Conservation (phyloP, 345 rosid species). For the Excoecaria cochinchinensis region DNA sequence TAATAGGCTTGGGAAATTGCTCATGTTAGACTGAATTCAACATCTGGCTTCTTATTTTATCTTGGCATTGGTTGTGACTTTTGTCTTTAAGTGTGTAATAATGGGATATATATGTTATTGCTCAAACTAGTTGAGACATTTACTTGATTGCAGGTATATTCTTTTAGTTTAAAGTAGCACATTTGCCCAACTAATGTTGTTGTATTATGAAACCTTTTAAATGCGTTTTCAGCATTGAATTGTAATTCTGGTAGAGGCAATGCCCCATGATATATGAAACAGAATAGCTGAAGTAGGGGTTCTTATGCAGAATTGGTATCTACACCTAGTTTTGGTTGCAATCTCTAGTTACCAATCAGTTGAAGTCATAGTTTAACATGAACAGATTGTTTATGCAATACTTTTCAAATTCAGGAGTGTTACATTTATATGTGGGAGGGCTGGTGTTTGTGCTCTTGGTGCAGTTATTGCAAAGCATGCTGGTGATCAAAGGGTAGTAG, state of each 20-base stretch:
- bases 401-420: slow-evolving; percentile 35
- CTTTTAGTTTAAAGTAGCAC: background rate
- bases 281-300: background rate
- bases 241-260: background rate
- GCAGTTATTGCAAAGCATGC: slow-evolving; percentile 63
- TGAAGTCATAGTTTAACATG: background rate
- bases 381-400: background rate
- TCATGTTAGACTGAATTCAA: background rate
- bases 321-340: background rate
- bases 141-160: background rate
- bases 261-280: background rate
- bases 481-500: slow-evolving; percentile 45
- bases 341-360: background rate
- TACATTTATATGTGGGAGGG: slow-evolving; percentile 64
- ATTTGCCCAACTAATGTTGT: background rate
- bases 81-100: background rate
- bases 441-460: slow-evolving; percentile 75
- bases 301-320: no score
- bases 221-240: background rate
- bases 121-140: background rate
- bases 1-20: background rate
- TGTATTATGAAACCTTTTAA: background rate
- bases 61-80: background rate
- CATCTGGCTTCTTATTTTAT: background rate
- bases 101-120: background rate